Evolutionary conservation across 2,329 filamentous ascomycete species (phyloP), one percentile per base, ranked within the genome.

Genomic region (Orbilia quercus): DNA sequence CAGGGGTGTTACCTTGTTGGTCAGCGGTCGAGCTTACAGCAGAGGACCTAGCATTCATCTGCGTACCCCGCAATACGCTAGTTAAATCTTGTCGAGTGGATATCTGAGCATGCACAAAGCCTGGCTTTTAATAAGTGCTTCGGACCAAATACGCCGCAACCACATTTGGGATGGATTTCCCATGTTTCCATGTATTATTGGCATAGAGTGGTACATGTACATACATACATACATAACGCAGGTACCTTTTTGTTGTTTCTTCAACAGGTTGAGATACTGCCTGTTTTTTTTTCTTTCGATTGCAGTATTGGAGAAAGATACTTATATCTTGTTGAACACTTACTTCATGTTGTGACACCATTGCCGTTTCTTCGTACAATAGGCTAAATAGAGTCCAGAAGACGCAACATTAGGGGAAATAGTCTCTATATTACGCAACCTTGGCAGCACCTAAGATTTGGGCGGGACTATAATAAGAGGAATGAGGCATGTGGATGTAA

Each of bases 341-440:
- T 44, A n/a, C n/a, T n/a, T n/a, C n/a, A n/a, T n/a, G n/a, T 20
- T 36, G 48, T 53, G 53, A 31, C 9, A 31, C 53, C 20, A 44
- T 3, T 16, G 34, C 23, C 36, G 51, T 55, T 65, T 57, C 38
- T 55, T 50, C 18, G 16, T 28, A 66, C 14, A 38, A 48, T 50
- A 73, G 69, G 69, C 69, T 73, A 73, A 73, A 73, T 54, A 25
- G 54, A 72, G 51, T n/a, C n/a, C 40, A 72, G 59, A 31, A 31
- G 9, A 72, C 67, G 59, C 59, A 59, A 72, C 20, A 47, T 53
- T 57, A 14, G 53, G n/a, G 54, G 47, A 59, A 47, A 28, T 16
- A 40, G 59, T 23, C 36, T 54, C 38, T 66, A 59, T 22, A 62
- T 73, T 73, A 73, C 69, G 69, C 69, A 73, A 73, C 25, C 28